Conservation (phyloP, 139 green algal genomes). For the Auxenochlorella pyrenoidosa region DNA sequence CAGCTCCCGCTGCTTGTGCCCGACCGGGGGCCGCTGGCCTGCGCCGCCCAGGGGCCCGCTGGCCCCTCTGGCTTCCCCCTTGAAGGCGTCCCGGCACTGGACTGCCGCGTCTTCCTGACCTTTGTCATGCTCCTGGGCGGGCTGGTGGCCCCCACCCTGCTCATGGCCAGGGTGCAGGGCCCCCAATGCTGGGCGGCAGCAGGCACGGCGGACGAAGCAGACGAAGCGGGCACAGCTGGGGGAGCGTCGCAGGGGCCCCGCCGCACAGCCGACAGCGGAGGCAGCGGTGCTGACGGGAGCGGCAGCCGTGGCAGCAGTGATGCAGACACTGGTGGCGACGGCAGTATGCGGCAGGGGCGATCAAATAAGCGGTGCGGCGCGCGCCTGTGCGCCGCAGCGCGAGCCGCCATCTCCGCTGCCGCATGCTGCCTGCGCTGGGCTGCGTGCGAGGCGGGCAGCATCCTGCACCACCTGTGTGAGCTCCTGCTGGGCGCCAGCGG, state of each 20-base stretch:
- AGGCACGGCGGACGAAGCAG: not conserved
- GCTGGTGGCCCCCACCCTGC: not conserved
- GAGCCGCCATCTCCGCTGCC: too few species aligned
- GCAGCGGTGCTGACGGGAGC: not conserved
- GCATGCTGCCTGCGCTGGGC: not conserved
- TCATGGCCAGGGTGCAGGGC: not conserved
- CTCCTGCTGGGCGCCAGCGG: not conserved
- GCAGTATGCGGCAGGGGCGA: not conserved
- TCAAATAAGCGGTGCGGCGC: not conserved
- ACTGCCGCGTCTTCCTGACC: not conserved
- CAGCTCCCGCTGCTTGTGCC: conserved; percentile 8
- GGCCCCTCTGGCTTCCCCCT: not conserved
- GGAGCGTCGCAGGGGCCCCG: too few species aligned
- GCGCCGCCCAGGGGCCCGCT: not conserved
- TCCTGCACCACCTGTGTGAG: not conserved
- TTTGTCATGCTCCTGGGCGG: not conserved
- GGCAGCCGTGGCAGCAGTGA: not conserved
- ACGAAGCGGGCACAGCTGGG: not conserved
- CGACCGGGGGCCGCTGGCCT: not conserved
- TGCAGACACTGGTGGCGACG: not conserved
- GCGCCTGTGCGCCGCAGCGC: not conserved
- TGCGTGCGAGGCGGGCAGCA: not conserved
- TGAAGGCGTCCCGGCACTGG: too few species aligned
- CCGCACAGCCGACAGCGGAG: too few species aligned
- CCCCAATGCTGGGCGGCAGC: not conserved